These are phyloP conservation scores for Musa beccarii DNA, from an alignment of 176 grass and related monocot genomes.

Conservation along the genomic window DNA sequence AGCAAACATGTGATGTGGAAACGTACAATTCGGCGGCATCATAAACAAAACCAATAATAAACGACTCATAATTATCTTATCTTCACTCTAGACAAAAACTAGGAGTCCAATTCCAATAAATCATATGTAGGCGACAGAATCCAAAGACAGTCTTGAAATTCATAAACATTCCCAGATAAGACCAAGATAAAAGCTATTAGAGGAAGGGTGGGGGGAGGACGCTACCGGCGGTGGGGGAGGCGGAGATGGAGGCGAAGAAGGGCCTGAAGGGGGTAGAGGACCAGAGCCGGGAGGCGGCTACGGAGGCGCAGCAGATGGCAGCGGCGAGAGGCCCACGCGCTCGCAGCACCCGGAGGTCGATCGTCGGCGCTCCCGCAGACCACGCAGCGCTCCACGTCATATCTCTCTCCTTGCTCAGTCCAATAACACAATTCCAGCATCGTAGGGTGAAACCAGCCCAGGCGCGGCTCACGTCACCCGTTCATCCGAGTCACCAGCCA, in stretches of 20 bases:
- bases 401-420: background rate
- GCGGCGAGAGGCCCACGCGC: conserved; percentile 3
- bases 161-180: too few relatives aligned
- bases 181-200: too few relatives aligned
- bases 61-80: background rate
- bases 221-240: background rate
- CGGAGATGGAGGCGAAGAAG: conserved; percentile 3
- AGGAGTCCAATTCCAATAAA: too few relatives aligned
- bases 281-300: conserved; percentile 12
- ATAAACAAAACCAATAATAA: background rate
- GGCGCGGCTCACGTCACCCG: too few relatives aligned
- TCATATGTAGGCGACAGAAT: too few relatives aligned
- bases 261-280: conserved; percentile 1
- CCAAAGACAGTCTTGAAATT: too few relatives aligned
- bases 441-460: too few relatives aligned
- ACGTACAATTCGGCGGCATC: too few relatives aligned
- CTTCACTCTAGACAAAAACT: too few relatives aligned
- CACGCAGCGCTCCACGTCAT: conserved; percentile 19
- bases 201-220: background rate
- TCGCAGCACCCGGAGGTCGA: conserved; percentile 7
- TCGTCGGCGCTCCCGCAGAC: background rate
- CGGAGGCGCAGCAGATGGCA: conserved; percentile 16
- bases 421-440: too few relatives aligned
- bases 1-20: too few relatives aligned
- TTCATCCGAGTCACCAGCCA: too few relatives aligned